A percentile compares a stretch with the other conserved stretches of the same genome.
These are phyloP conservation scores for Penicillium corylophilum DNA, from an alignment of 2,329 filamentous ascomycete genomes.

Conservation along the genomic window DNA sequence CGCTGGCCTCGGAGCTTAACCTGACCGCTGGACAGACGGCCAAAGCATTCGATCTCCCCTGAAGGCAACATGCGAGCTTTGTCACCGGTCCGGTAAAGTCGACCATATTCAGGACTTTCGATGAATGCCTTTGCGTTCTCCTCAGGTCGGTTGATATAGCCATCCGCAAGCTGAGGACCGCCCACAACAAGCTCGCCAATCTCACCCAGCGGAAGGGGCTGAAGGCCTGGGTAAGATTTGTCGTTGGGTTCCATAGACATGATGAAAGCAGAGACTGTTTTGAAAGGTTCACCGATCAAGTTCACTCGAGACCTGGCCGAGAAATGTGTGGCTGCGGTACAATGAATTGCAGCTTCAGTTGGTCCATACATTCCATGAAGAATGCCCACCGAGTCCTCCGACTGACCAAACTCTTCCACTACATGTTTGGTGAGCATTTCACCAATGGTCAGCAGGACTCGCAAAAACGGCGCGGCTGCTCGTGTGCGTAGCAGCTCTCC, in stretches of 20 bases:
- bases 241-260: constrained; percentile 50
- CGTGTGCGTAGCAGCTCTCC: constrained; percentile 71
- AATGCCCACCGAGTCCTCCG: constrained; percentile 56
- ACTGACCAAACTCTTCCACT: constrained; percentile 73
- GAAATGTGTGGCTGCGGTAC: constrained; percentile 70
- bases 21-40: constrained; percentile 75
- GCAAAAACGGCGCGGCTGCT: constrained; percentile 64
- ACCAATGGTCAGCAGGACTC: constrained; percentile 78
- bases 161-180: constrained; percentile 73
- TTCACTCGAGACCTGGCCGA: constrained; percentile 56
- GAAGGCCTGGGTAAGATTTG: constrained; percentile 34
- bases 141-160: constrained; percentile 77
- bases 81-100: constrained; percentile 81
- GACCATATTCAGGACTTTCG: constrained; percentile 61
- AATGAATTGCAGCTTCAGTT: constrained; percentile 89
- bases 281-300: constrained; percentile 74
- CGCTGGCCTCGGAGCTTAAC: constrained; percentile 84
- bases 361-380: constrained; percentile 94
- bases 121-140: constrained; percentile 74
- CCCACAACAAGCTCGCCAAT: constrained; percentile 79
- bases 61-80: constrained; percentile 67
- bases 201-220: constrained; percentile 63
- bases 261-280: constrained; percentile 77
- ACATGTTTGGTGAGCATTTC: constrained; percentile 85
- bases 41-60: constrained; percentile 77